phyloP scores from a whole-genome alignment of 371 early-diverging fungal genomes.

The Apophysomyces sp. region DNA sequence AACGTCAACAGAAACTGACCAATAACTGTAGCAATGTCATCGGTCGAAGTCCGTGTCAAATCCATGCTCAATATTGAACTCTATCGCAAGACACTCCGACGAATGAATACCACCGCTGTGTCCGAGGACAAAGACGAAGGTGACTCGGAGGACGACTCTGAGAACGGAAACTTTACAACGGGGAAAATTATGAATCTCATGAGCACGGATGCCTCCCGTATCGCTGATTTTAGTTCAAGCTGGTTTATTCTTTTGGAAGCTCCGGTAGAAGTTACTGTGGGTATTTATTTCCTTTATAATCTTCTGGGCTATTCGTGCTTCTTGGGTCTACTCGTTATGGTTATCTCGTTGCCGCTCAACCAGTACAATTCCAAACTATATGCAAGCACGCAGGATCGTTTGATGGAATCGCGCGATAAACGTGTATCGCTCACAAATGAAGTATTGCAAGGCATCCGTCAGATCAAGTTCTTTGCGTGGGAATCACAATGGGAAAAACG shows the following conservation, averaged over 20 bases:
- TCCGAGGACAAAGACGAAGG: constrained; percentile 15
- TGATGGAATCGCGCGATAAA: constrained; percentile 46
- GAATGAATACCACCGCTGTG: constrained; percentile 29
- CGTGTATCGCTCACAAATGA: constrained; percentile 49
- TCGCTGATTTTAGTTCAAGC: constrained; percentile 54
- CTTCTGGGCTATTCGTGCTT: constrained; percentile 62
- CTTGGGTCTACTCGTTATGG: constrained; percentile 55
- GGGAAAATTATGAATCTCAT: constrained; percentile 79
- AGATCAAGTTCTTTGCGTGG: constrained; percentile 70
- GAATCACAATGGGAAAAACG: constrained; percentile 35
- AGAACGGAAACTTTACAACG: constrained; percentile 13
- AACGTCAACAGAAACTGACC: neutral
- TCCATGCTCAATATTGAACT: constrained; percentile 41
- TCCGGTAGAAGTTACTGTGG: constrained; percentile 53
- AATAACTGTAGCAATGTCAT: neutral
- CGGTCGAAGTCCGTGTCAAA: constrained; percentile 29
- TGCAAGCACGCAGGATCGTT: constrained; percentile 36
- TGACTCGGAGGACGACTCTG: constrained; percentile 5
- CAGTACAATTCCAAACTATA: constrained; percentile 39
- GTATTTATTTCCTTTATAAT: constrained; percentile 52
- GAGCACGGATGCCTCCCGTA: constrained; percentile 70
- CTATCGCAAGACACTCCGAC: constrained; percentile 45
- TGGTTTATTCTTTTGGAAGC: constrained; percentile 49
- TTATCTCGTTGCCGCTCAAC: constrained; percentile 46
- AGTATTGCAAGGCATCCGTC: constrained; percentile 55